Base-by-base conservation (phyloP, 148 eudicot genomes). In the Chenopodium berlandieri region DNA sequence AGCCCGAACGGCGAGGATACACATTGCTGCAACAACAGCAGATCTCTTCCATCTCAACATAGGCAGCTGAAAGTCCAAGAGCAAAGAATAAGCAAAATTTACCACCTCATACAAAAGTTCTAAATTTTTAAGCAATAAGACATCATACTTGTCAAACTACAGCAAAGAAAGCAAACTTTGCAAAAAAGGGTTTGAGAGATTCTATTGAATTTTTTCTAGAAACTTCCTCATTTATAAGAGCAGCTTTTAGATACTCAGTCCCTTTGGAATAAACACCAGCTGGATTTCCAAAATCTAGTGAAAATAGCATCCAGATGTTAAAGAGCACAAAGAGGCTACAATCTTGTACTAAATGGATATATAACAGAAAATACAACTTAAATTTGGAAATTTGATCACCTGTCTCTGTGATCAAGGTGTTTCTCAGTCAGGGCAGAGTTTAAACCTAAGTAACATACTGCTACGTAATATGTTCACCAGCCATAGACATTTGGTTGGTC, bases 1-100 rank as follows among this genome's bases (percentile, higher is more conserved):
- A 34, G 99, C 99, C 62, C 99, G 93, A 48, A 95, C 99, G 78
- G 94, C 98, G 60, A 95, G 87, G 89, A 95, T 95, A 87, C 99
- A 95, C 94, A 91, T 91, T 22, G 99, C 99, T 64, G 98, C 99
- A 84, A 94, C 89, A 56, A 94, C 75, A 58, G 97, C 99, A 89
- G 88, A 94, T 85, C 99, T 87, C 91, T 95, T 95, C 99, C 99
- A 95, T 88, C 99, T 88, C 84, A 95, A 79, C 89, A 91, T 50
- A 64, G 99, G 99, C 81, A 94, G 75, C 99, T 95, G 91, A 79
- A 82, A 74, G 64, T 60, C 30, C 46, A 82, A 63, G 66, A 82
- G 67, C 27, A 87, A 77, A 85, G 68, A 73, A 14, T 67, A 71
- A 69, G 63, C 62, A 23, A 82, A 27, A 47, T 63, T 23, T 16